A percentile compares a stretch with the other conserved stretches of the same genome.
These are phyloP conservation scores for Wickerhamomyces chambardii DNA, from an alignment of 805 yeast species.

Conservation along the genomic window DNA sequence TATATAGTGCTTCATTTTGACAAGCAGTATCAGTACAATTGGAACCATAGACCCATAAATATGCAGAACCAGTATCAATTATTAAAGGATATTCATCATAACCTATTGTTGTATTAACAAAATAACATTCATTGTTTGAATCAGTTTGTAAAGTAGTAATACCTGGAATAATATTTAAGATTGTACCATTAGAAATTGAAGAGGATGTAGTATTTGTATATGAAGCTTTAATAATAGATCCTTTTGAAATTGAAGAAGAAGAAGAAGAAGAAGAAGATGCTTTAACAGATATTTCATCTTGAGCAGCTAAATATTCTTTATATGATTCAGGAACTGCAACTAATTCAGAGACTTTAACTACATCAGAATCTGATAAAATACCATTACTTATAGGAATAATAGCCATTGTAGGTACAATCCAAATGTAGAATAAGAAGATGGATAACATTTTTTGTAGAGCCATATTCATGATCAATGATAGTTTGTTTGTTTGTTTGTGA, in stretches of 20 bases:
- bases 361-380: no score
- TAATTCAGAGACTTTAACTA: no score
- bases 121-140: conserved; percentile 24
- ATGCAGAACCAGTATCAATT: conserved; percentile 59
- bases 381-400: no score
- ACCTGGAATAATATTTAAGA: conserved; percentile 18
- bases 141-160: conserved; percentile 19
- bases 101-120: conserved; percentile 28
- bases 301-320: no score
- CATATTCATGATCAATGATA: no score
- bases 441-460: no score
- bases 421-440: no score
- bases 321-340: neutral
- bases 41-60: conserved; percentile 52
- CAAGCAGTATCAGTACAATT: conserved; percentile 40
- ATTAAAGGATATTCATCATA: conserved; percentile 39
- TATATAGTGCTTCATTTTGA: conserved; percentile 19
- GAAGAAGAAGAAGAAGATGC: no score
- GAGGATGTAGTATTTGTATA: conserved; percentile 2
- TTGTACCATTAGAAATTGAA: conserved; percentile 1
- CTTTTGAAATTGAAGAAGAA: no score
- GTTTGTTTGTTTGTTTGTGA: no score
- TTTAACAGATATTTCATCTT: no score
- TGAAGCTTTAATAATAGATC: neutral
- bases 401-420: no score